These are phyloP conservation scores for Trypanosoma grayi DNA, from an alignment of 208 protist species.

Conservation along the genomic window DNA sequence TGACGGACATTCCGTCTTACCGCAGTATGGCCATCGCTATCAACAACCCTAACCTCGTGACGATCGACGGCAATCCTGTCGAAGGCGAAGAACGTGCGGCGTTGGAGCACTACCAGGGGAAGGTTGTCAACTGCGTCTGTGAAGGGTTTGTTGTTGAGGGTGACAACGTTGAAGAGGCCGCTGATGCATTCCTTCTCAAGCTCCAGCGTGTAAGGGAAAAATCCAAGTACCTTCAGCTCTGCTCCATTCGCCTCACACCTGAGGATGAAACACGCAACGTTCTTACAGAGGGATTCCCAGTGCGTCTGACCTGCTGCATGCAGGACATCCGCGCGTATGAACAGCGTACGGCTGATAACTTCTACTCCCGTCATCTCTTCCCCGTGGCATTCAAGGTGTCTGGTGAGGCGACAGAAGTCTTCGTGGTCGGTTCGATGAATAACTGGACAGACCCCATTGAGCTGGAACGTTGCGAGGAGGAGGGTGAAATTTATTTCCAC, in stretches of 20 bases:
- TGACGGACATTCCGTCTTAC: constrained; percentile 84
- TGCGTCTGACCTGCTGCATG: constrained; percentile 86
- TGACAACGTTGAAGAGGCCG: constrained; percentile 75
- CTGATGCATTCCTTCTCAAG: constrained; percentile 85
- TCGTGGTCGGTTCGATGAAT: constrained; percentile 91
- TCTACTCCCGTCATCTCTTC: constrained; percentile 83
- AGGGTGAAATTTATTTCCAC: constrained; percentile 84
- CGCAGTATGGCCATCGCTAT: constrained; percentile 91
- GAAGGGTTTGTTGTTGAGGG: constrained; percentile 90
- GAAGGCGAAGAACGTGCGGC: constrained; percentile 83
- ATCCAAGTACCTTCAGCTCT: constrained; percentile 75
- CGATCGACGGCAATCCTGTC: constrained; percentile 86
- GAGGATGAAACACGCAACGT: constrained; percentile 58
- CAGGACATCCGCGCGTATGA: constrained; percentile 84
- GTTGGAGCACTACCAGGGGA: constrained; percentile 86
- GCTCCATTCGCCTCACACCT: constrained; percentile 72
- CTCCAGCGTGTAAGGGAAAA: constrained; percentile 69
- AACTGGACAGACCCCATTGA: constrained; percentile 90
- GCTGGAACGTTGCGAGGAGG: constrained; percentile 81
- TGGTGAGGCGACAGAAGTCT: constrained; percentile 89
- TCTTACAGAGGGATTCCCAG: constrained; percentile 76
- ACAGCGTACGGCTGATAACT: constrained; percentile 78
- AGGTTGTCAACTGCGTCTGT: constrained; percentile 87
- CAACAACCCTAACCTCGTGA: constrained; percentile 71
- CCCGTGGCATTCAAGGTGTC: constrained; percentile 88